Evolutionary conservation across 352 stramenopile genomes (phyloP).

Genomic region (Halophytophthora polymorphica): DNA sequence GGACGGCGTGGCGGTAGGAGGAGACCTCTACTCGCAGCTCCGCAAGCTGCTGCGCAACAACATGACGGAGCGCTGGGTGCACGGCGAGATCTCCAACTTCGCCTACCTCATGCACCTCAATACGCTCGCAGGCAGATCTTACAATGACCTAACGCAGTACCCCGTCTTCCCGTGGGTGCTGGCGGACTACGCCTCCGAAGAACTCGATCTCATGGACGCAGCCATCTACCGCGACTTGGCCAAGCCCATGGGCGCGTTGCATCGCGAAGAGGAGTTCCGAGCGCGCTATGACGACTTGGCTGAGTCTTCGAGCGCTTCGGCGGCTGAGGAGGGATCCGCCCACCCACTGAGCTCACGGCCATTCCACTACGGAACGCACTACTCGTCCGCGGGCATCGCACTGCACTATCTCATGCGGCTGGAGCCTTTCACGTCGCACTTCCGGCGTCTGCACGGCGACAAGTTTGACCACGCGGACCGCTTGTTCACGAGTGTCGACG

Average conservation of each 20-base stretch:
- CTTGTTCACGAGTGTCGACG: slow-evolving; percentile 93
- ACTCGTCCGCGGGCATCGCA: slow-evolving; percentile 92
- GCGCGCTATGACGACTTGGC: slow-evolving; percentile 59
- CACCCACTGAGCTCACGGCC: slow-evolving; percentile 51
- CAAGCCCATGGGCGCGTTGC: slow-evolving; percentile 97
- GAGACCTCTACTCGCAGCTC: slow-evolving; percentile 67
- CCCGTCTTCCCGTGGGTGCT: slow-evolving; percentile 98
- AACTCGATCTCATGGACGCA: slow-evolving; percentile 92
- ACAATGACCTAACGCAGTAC: slow-evolving; percentile 98
- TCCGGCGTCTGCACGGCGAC: slow-evolving; percentile 93
- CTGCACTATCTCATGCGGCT: slow-evolving; percentile 97
- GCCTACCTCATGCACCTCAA: slow-evolving; percentile 98
- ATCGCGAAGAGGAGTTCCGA: slow-evolving; percentile 82
- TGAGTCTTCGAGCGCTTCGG: slow-evolving; percentile 25
- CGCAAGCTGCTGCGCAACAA: slow-evolving; percentile 66
- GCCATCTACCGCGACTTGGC: slow-evolving; percentile 93
- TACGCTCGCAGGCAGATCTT: slow-evolving; percentile 93
- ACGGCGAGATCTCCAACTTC: slow-evolving; percentile 84
- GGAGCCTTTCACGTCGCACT: slow-evolving; percentile 94
- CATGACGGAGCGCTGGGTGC: slow-evolving; percentile 78
- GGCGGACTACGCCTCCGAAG: slow-evolving; percentile 91
- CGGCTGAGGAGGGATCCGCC: slow-evolving; percentile 11
- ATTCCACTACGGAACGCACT: slow-evolving; percentile 96
- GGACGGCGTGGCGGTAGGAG: slow-evolving; percentile 37
- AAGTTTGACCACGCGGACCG: slow-evolving; percentile 98